Percentiles rank a stretch among this genome's conserved stretches.
Conservation (phyloP, 495 filamentous ascomycete species). For the Tirmania nivea region DNA sequence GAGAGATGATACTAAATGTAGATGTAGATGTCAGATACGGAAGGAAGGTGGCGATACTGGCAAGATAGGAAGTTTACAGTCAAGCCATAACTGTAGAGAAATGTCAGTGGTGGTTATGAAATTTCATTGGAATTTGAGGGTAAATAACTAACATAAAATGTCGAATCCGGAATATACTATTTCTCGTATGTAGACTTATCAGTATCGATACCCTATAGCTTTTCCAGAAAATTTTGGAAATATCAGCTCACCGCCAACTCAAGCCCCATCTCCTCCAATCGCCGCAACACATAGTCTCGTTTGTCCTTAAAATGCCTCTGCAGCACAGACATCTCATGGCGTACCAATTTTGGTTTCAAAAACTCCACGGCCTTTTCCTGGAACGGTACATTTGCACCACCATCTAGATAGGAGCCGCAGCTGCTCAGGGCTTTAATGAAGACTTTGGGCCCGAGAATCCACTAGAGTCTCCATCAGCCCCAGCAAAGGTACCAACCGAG, state of each 20-base stretch:
- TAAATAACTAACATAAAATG: conserved; percentile 45
- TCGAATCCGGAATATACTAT: conserved; percentile 59
- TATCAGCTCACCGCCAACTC: conserved; percentile 12
- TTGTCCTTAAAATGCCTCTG: conserved; percentile 76
- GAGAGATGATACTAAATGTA: conserved; percentile 19
- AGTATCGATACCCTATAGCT: background rate
- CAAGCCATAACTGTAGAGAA: conserved; percentile 80
- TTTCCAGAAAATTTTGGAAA: background rate
- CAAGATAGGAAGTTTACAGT: conserved; percentile 26
- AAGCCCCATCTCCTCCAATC: conserved; percentile 70
- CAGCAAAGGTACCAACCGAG: background rate
- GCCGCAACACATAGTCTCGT: conserved; percentile 64
- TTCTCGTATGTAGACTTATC: conserved; percentile 20
- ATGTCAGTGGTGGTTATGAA: conserved; percentile 36
- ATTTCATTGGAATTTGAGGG: conserved; percentile 28
- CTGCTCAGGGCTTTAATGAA: conserved; percentile 87
- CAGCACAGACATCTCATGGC: conserved; percentile 70
- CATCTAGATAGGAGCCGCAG: conserved; percentile 88
- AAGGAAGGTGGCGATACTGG: conserved; percentile 13
- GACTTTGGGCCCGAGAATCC: conserved; percentile 88
- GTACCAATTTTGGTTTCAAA: conserved; percentile 63
- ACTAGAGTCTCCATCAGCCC: conserved; percentile 16
- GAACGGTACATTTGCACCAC: conserved; percentile 85
- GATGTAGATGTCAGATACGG: conserved; percentile 10
- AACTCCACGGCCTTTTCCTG: conserved; percentile 83